Base-by-base conservation (phyloP, 2,329 filamentous ascomycete species). In the Pestalotiopsis sp. region DNA sequence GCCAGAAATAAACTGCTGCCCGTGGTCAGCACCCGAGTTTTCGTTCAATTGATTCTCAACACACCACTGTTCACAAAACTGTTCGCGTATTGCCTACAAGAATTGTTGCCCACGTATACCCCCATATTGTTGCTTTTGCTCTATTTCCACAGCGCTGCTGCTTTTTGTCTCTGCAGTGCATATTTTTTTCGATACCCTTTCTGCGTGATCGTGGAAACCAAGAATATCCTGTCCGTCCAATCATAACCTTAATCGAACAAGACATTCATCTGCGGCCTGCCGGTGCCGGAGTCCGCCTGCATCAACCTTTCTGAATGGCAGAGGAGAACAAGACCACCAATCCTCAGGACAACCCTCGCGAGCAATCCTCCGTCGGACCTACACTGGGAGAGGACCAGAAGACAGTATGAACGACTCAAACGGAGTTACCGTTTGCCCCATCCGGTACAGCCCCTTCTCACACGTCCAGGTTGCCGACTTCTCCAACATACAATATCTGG, bases 71-170 rank as follows among this genome's bases (percentile, higher is more conserved):
- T 67, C 68, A 68, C 68, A 65, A 68, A 66, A 35, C 30, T 35
- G 7, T 35, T 35, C 30, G 7, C 30, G 30, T 35, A 35, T 9
- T 35, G 9, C 30, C 30, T 35, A 35, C 44, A 67, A 35, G 26
- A 39, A 26, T 61, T 66, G 68, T 68, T 68, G 68, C 69, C 40
- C 64, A 74, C 72, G 72, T 69, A 69, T 66, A 74, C 72, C 70
- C 69, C 70, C 64, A 68, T 68, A 66, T 65, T 67, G 9, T 52
- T 13, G 58, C 22, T 58, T 64, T 24, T 38, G 44, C n/a, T 38
- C 20, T 59, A 55, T 39, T 22, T 17, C 10, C n/a, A 24, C 30
- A 35, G n/a, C 44, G 58, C 58, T 59, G 52, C 30, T 57, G 44
- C 44, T 48, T 52, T 52, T 61, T 39, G 65, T 66, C 39, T 60